Percentiles rank a stretch among this genome's conserved stretches.
These are phyloP conservation scores for Dryadomyces quercus-mongolicae DNA, from an alignment of 2,329 filamentous ascomycete species.

Conservation along the genomic window DNA sequence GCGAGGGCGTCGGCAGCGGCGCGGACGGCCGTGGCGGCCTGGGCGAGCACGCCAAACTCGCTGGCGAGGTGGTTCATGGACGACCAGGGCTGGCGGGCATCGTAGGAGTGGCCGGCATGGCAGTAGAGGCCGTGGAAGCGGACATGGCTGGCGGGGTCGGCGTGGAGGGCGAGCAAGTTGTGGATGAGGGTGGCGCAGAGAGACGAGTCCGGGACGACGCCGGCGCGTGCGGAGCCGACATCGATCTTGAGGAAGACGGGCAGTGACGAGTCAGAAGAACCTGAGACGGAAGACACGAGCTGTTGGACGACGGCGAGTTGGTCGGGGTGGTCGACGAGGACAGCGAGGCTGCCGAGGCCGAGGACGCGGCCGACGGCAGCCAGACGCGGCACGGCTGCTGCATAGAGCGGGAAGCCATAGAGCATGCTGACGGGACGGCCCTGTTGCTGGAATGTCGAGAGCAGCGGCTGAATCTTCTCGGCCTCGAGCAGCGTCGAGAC, in stretches of 20 bases:
- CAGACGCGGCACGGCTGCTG: slow-evolving; percentile 48
- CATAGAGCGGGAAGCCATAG: slow-evolving; percentile 59
- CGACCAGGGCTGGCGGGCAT: slow-evolving; percentile 35
- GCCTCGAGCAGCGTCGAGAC: slow-evolving; percentile 66
- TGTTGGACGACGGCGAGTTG: slow-evolving; percentile 36
- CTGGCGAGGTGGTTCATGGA: slow-evolving; percentile 46
- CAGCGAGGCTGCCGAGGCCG: slow-evolving; percentile 41
- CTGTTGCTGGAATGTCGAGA: slow-evolving; percentile 42
- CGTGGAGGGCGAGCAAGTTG: slow-evolving; percentile 29
- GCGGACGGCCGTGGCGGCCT: not conserved
- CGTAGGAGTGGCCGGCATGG: slow-evolving; percentile 64
- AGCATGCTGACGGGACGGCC: slow-evolving; percentile 52
- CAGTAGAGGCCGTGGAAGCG: slow-evolving; percentile 55
- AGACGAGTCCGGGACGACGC: slow-evolving; percentile 40
- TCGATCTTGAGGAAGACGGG: slow-evolving; percentile 62
- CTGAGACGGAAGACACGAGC: too few relatives aligned
- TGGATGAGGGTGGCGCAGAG: slow-evolving; percentile 34
- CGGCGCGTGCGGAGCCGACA: slow-evolving; percentile 59
- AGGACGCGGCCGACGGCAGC: slow-evolving; percentile 41
- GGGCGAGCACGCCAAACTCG: slow-evolving; percentile 34
- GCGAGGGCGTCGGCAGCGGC: too few relatives aligned
- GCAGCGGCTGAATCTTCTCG: slow-evolving; percentile 49
- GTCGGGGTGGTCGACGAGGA: slow-evolving; percentile 58
- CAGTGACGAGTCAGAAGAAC: too few relatives aligned
- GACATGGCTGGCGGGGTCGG: slow-evolving; percentile 14